phyloP scores from a whole-genome alignment of 352 stramenopile species.

The Pythium diclinum region DNA sequence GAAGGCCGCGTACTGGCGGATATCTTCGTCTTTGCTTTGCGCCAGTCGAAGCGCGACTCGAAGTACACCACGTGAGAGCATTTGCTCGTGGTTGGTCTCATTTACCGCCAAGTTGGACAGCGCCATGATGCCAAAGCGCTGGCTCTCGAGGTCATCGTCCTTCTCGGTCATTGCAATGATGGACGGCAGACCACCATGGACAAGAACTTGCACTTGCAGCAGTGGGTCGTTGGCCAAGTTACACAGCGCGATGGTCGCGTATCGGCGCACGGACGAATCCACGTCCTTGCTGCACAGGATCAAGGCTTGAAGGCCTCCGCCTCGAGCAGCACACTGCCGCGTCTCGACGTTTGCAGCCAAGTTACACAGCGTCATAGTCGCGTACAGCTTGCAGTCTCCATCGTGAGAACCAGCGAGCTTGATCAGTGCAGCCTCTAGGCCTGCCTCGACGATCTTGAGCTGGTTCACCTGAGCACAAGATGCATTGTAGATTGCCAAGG shows the following conservation, averaged over 20 bases:
- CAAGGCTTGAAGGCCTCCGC: conserved; percentile 90
- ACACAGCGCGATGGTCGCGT: conserved; percentile 94
- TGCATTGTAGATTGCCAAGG: conserved; percentile 94
- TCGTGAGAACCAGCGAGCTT: conserved; percentile 80
- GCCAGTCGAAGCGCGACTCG: conserved; percentile 75
- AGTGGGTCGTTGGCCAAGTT: conserved; percentile 91
- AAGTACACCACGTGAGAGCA: conserved; percentile 88
- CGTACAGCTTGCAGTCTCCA: conserved; percentile 92
- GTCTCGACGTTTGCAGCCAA: conserved; percentile 93
- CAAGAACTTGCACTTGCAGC: conserved; percentile 91
- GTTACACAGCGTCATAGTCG: conserved; percentile 95
- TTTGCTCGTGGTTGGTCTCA: conserved; percentile 90
- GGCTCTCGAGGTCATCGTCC: conserved; percentile 70
- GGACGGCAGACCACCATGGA: conserved; percentile 89
- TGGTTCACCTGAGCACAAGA: conserved; percentile 92
- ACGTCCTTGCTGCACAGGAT: conserved; percentile 87
- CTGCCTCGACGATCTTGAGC: conserved; percentile 82
- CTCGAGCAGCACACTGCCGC: conserved; percentile 74
- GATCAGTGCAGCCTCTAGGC: conserved; percentile 88
- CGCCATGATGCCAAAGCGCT: conserved; percentile 93
- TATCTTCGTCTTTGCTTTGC: conserved; percentile 72
- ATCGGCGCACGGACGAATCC: conserved; percentile 80
- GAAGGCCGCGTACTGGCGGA: conserved; percentile 90
- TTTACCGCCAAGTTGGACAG: conserved; percentile 94
- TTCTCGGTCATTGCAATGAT: conserved; percentile 80